phyloP scores from a whole-genome alignment of 2,329 filamentous ascomycete genomes.

The Dactylellina parvicollis region DNA sequence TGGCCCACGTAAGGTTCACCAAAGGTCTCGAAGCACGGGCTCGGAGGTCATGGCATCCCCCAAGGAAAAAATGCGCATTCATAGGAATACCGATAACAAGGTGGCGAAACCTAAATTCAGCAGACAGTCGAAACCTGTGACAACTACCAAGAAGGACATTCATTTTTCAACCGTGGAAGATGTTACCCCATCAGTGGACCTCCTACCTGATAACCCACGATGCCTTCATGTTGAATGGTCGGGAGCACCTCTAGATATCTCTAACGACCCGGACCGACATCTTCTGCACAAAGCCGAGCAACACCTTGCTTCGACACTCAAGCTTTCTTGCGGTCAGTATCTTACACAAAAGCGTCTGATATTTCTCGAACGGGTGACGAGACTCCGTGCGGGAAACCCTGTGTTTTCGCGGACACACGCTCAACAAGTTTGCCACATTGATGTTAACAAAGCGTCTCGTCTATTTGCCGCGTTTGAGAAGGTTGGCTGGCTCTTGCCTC shows the following conservation, averaged over 20 bases:
- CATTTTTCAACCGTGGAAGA: conserved; percentile 78
- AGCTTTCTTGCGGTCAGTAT: conserved; percentile 87
- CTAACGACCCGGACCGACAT: conserved; percentile 73
- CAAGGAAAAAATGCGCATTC: conserved; percentile 32
- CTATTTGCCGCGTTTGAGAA: conserved; percentile 89
- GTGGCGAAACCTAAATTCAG: conserved; percentile 43
- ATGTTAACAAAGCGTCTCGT: conserved; percentile 96
- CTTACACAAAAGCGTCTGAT: conserved; percentile 92
- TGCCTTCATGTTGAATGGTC: conserved; percentile 88
- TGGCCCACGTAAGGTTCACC: conserved; percentile 21
- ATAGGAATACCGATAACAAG: conserved; percentile 35
- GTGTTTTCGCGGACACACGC: conserved; percentile 95
- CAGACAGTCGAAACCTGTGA: conserved; percentile 60
- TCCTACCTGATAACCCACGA: conserved; percentile 74
- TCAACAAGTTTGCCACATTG: conserved; percentile 96
- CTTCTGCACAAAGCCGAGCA: conserved; percentile 83
- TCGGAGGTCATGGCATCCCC: conserved; percentile 30
- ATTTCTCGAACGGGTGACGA: conserved; percentile 78
- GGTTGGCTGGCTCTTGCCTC: conserved; percentile 79
- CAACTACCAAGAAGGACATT: conserved; percentile 80
- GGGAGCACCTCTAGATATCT: conserved; percentile 79
- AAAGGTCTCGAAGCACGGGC: conserved; percentile 41
- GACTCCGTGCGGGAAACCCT: conserved; percentile 72
- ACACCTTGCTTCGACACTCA: conserved; percentile 77
- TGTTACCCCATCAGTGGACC: conserved; percentile 74